phyloP scores from a whole-genome alignment of 2,329 filamentous ascomycete genomes.

The Penicillium sp. region DNA sequence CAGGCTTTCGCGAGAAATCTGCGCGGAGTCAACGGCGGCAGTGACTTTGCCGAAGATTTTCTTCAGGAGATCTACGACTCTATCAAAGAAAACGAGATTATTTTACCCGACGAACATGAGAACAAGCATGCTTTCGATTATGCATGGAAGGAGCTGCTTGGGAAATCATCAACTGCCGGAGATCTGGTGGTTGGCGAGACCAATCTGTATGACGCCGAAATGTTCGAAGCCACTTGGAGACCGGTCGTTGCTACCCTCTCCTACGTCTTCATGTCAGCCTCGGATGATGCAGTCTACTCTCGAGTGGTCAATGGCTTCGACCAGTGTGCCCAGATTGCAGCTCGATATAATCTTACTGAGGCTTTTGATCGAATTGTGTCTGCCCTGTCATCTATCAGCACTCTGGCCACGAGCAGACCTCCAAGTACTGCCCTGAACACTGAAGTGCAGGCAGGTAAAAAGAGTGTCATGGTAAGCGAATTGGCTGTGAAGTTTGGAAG shows the following conservation, averaged over 20 bases:
- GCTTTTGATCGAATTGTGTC: constrained; percentile 90
- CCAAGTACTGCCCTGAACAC: constrained; percentile 88
- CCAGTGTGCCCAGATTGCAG: constrained; percentile 88
- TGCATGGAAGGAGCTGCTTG: constrained; percentile 88
- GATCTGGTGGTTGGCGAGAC: constrained; percentile 75
- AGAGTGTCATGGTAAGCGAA: constrained; percentile 97
- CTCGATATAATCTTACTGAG: constrained; percentile 73
- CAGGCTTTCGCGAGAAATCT: constrained; percentile 81
- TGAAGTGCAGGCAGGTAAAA: constrained; percentile 85
- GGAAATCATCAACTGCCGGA: constrained; percentile 73
- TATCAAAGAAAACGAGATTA: constrained; percentile 90
- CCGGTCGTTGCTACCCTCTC: constrained; percentile 91
- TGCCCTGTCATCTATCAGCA: constrained; percentile 84
- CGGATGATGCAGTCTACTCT: constrained; percentile 90
- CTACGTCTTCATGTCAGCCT: constrained; percentile 98
- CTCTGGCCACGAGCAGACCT: constrained; percentile 66
- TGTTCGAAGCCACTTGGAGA: constrained; percentile 95
- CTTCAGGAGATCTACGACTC: constrained; percentile 82
- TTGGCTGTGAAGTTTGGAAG: constrained; percentile 91
- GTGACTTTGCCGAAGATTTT: constrained; percentile 79
- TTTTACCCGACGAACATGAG: constrained; percentile 92
- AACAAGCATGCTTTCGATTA: constrained; percentile 96
- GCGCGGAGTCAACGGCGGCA: constrained; percentile 78
- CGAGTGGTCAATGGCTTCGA: constrained; percentile 92
- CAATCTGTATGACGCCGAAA: constrained; percentile 93